phyloP scores from a whole-genome alignment of 1,139 yeast species.

The Lodderomyces margitis region DNA sequence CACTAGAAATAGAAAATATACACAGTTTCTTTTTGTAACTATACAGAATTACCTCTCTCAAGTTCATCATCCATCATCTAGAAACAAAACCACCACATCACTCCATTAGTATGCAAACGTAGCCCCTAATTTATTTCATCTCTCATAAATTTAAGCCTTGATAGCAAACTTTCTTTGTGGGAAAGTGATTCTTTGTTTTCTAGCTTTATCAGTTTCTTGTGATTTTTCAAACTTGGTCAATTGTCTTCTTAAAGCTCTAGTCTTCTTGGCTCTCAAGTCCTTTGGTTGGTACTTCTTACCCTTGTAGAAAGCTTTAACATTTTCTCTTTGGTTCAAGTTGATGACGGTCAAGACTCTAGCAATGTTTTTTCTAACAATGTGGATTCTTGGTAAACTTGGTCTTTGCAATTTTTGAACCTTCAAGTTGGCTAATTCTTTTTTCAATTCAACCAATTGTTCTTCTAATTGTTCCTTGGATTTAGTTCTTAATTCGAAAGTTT shows the following conservation, averaged over 20 bases:
- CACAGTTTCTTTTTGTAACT: not conserved
- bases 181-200: slow-evolving; percentile 92
- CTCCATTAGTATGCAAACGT: too few species aligned
- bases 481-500: slow-evolving; percentile 95
- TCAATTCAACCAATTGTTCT: slow-evolving; percentile 90
- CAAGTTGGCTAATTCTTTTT: slow-evolving; percentile 94
- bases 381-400: slow-evolving; percentile 92
- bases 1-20: slow-evolving; percentile 1
- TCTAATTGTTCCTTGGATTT: slow-evolving; percentile 97
- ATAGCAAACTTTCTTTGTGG: slow-evolving; percentile 98
- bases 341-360: slow-evolving; percentile 97
- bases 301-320: slow-evolving; percentile 92
- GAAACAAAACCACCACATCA: not conserved
- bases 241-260: slow-evolving; percentile 99
- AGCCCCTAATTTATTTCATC: slow-evolving; percentile 4
- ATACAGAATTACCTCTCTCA: not conserved
- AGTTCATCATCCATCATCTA: too few species aligned
- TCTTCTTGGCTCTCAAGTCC: slow-evolving; percentile 99
- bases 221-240: slow-evolving; percentile 85
- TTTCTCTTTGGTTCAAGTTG: slow-evolving; percentile 95
- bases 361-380: slow-evolving; percentile 96
- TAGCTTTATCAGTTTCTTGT: slow-evolving; percentile 81
- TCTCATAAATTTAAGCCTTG: slow-evolving; percentile 77
- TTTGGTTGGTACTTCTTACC: slow-evolving; percentile 98
- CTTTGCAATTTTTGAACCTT: slow-evolving; percentile 93